Conservation (phyloP, 306 rosid species). For the Inga oerstediana region DNA sequence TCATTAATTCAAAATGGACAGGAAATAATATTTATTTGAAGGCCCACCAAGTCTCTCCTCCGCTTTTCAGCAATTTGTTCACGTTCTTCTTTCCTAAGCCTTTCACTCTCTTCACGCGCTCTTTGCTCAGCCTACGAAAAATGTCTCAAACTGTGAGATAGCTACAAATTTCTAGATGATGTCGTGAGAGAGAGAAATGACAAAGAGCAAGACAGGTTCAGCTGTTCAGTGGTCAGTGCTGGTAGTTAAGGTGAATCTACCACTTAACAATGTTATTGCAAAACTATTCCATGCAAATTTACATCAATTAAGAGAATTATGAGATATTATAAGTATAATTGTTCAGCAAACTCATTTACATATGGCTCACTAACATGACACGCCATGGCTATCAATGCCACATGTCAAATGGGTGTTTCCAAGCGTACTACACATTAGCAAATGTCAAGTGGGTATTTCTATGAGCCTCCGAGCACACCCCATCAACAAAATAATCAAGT, state of each 20-base stretch:
- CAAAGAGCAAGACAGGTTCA: neutral
- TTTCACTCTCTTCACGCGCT: constrained; percentile 98
- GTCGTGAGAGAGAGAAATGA: neutral
- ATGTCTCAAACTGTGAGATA: constrained; percentile 23
- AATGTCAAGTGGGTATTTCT: neutral
- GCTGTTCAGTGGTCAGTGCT: neutral
- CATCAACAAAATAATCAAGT: neutral
- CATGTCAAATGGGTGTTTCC: neutral
- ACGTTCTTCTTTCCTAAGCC: constrained; percentile 86
- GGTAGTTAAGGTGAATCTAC: neutral
- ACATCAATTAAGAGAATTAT: neutral
- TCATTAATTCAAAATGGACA: neutral
- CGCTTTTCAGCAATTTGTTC: constrained; percentile 89
- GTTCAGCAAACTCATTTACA: constrained; percentile 18
- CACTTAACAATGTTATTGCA: neutral
- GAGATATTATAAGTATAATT: neutral
- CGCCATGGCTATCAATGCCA: neutral
- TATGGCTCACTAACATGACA: constrained; percentile 1
- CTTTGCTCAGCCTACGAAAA: constrained; percentile 88
- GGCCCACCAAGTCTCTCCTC: constrained; percentile 86
- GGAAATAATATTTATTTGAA: constrained; percentile 25
- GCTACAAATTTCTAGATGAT: constrained; percentile 11
- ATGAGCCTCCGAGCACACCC: neutral
- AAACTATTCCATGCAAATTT: neutral
- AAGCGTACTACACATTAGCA: neutral